phyloP scores from a whole-genome alignment of 2,329 filamentous ascomycete genomes.

The Cercospora berteroae region DNA sequence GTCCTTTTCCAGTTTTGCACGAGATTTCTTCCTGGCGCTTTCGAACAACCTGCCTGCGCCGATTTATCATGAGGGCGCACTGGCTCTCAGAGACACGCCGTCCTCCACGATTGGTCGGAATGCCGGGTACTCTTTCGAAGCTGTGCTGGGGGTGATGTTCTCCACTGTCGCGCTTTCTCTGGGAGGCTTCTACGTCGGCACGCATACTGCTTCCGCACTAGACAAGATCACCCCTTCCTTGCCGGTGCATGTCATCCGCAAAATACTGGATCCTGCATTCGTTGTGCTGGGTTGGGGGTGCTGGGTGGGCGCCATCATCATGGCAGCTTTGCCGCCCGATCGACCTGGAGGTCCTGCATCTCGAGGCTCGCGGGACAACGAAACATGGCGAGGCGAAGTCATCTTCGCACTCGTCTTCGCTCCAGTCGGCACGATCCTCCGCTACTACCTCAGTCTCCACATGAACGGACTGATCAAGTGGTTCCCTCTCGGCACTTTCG shows the following conservation, averaged over 20 bases:
- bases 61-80: constrained; percentile 40
- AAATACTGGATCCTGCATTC: constrained; percentile 61
- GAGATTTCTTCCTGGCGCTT: constrained; percentile 75
- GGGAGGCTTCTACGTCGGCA: constrained; percentile 67
- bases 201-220: constrained; percentile 67
- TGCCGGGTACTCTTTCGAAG: constrained; percentile 79
- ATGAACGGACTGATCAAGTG: constrained; percentile 66
- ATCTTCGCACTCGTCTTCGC: constrained; percentile 79
- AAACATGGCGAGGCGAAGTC: constrained; percentile 71
- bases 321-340: constrained; percentile 70
- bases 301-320: constrained; percentile 74
- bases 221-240: constrained; percentile 61
- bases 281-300: constrained; percentile 66
- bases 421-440: constrained; percentile 70
- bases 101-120: constrained; percentile 52
- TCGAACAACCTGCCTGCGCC: constrained; percentile 68
- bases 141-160: constrained; percentile 71
- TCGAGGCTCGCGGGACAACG: constrained; percentile 39
- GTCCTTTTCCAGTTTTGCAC: constrained; percentile 81
- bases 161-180: constrained; percentile 69
- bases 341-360: constrained; percentile 38
- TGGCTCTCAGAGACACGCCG: constrained; percentile 22
- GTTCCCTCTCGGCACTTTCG: constrained; percentile 85
- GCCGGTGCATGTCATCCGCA: constrained; percentile 56
- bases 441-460: constrained; percentile 69